These are phyloP conservation scores for Aspergillus neotritici DNA, from an alignment of 2,329 filamentous ascomycete species.

Conservation along the genomic window DNA sequence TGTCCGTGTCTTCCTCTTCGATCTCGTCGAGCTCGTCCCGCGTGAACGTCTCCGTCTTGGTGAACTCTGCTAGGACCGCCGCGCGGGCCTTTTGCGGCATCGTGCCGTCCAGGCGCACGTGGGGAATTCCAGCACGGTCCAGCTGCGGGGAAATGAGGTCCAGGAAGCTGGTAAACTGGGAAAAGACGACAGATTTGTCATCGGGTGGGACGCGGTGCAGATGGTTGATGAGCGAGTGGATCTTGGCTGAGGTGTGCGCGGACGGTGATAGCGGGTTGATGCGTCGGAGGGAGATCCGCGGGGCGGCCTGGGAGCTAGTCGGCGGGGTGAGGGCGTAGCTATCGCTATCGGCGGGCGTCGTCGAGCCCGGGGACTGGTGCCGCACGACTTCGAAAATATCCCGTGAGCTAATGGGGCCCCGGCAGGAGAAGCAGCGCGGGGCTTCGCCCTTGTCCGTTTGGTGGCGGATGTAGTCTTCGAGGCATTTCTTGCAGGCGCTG, in stretches of 20 bases:
- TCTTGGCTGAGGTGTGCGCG: slow-evolving; percentile 67
- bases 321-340: slow-evolving; percentile 38
- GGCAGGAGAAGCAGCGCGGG: slow-evolving; percentile 85
- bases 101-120: slow-evolving; percentile 83
- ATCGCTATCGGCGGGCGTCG: slow-evolving; percentile 41
- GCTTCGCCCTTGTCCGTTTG: slow-evolving; percentile 69
- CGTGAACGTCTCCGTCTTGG: slow-evolving; percentile 35
- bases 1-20: slow-evolving; percentile 19
- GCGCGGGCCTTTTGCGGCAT: slow-evolving; percentile 83
- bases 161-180: slow-evolving; percentile 94
- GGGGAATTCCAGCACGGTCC: slow-evolving; percentile 62
- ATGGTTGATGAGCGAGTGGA: slow-evolving; percentile 70
- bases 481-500: slow-evolving; percentile 87
- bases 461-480: slow-evolving; percentile 85
- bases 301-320: slow-evolving; percentile 29
- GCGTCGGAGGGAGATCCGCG: slow-evolving; percentile 56
- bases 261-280: slow-evolving; percentile 58
- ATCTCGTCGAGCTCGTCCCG: slow-evolving; percentile 35
- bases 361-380: slow-evolving; percentile 49
- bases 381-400: slow-evolving; percentile 91
- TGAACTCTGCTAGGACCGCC: slow-evolving; percentile 70
- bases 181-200: slow-evolving; percentile 89
- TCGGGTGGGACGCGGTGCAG: slow-evolving; percentile 64
- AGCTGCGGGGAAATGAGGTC: slow-evolving; percentile 83
- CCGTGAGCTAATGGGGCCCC: slow-evolving; percentile 70